A percentile compares a stretch with the other conserved stretches of the same genome.
Evolutionary conservation across 2,329 filamentous ascomycete species (phyloP).

Genomic region (Helminthosporium solani): DNA sequence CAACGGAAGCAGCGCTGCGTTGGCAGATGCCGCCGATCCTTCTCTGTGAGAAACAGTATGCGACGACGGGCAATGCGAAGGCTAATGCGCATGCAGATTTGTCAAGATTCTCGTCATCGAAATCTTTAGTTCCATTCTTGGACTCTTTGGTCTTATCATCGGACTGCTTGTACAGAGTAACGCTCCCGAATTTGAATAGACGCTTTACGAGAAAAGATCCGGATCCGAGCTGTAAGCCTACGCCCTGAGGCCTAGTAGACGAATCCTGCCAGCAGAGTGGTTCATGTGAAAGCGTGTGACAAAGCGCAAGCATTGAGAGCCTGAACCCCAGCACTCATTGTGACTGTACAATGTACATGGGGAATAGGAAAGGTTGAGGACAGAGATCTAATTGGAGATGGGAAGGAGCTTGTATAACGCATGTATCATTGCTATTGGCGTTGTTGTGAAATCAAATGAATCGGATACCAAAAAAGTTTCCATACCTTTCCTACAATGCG

Average conservation of each 20-base stretch:
- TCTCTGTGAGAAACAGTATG: constrained; percentile 65
- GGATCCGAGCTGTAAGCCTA: neutral
- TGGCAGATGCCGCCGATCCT: constrained; percentile 92
- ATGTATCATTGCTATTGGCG: constrained; percentile 42
- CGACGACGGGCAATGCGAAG: neutral
- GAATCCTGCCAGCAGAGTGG: constrained; percentile 1
- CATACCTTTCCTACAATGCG: neutral
- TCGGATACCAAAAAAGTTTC: neutral
- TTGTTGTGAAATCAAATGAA: constrained; percentile 12
- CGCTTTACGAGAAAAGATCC: neutral
- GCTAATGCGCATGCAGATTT: constrained; percentile 61
- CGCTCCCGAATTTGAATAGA: constrained; percentile 67
- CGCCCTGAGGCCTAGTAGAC: neutral
- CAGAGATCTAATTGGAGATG: constrained; percentile 35
- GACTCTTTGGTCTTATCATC: constrained; percentile 93
- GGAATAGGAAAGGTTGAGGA: constrained; percentile 14
- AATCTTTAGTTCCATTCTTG: constrained; percentile 97
- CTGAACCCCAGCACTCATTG: constrained; percentile 9
- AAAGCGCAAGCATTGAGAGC: constrained; percentile 16
- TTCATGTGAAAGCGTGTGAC: constrained; percentile 4
- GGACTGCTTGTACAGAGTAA: constrained; percentile 86
- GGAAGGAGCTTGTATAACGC: constrained; percentile 37
- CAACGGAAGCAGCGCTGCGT: constrained; percentile 93
- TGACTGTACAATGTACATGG: constrained; percentile 35
- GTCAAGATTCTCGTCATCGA: constrained; percentile 99